Base-by-base conservation (phyloP, 1,139 yeast genomes). In the Candida mesenterica region DNA sequence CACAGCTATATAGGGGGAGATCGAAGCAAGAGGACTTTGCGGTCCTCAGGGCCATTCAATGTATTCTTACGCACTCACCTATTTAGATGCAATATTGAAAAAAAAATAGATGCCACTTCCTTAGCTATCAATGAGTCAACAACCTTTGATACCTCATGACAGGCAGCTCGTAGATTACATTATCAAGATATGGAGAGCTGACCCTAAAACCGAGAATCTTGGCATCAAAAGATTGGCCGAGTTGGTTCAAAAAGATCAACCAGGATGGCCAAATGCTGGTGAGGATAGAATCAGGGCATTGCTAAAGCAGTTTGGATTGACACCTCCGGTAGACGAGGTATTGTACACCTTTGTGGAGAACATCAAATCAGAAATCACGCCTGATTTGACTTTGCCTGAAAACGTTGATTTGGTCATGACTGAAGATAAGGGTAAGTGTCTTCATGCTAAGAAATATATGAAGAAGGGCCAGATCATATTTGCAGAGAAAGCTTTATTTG, bases 121-220 rank as follows among this genome's bases (percentile, higher is more conserved):
- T n/a, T n/a, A n/a, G n/a, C n/a, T n/a, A n/a, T n/a, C 26, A 6
- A 28, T 28, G 30, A 28, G 12, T 15, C 19, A 15, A 4, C 12
- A 10, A 15, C 8, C 67, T 1, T 39, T 63, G 1, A 67, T 66
- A 10, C 95, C 95, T 2, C 76, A 74, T 43, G 83, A 79, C 40
- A 67, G 84, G 34, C 79, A 81, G 54, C 66, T 84, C 15, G 80
- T 82, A 12, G 79, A 76, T 35, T 76, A 71, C 27, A 79, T 83
- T 17, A 73, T 82, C 34, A 65, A 68, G 6, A 58, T 82, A 15
- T 85, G 94, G 92, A 79, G 76, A 46, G 71, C 72, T 40, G 88
- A 83, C 48, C 80, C 88, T 2, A 59, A 70, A 2, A 73, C 81
- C 9, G 90, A 82, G 53, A 61, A 72, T 2, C 55, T 81, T 16